These are phyloP conservation scores for Trifolium subterraneum DNA, from an alignment of 306 rosid species.

Conservation along the genomic window DNA sequence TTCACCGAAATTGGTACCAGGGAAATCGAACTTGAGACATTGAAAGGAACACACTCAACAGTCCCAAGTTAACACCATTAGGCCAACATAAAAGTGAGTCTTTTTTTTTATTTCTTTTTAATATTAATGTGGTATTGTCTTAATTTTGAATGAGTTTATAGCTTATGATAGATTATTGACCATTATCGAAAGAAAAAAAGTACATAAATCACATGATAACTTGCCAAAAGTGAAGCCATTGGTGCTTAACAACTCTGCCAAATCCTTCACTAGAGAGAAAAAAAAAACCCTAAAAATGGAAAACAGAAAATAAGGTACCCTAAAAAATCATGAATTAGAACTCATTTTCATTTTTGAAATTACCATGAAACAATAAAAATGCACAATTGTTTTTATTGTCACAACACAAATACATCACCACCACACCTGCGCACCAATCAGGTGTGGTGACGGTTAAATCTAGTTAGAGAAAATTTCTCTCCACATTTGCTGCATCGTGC, in stretches of 20 bases:
- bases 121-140: background rate
- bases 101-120: too few relatives aligned
- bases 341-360: slow-evolving; percentile 15
- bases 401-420: background rate
- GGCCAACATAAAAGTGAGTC: too few relatives aligned
- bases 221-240: background rate
- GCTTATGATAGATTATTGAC: background rate
- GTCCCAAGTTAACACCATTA: too few relatives aligned
- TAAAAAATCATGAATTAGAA: background rate
- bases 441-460: background rate
- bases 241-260: slow-evolving; percentile 5
- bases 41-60: too few relatives aligned
- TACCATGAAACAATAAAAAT: slow-evolving; percentile 17
- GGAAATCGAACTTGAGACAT: too few relatives aligned
- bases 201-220: slow-evolving; percentile 7
- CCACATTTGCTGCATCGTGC: background rate
- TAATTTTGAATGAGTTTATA: slow-evolving; percentile 7
- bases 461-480: background rate
- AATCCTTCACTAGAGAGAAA: background rate
- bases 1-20: too few relatives aligned
- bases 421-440: background rate
- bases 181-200: background rate
- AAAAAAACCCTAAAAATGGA: background rate
- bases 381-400: background rate
- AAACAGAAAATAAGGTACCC: background rate